Base-by-base conservation (phyloP, 2,329 filamentous ascomycete species). In the Eutypa lata region DNA sequence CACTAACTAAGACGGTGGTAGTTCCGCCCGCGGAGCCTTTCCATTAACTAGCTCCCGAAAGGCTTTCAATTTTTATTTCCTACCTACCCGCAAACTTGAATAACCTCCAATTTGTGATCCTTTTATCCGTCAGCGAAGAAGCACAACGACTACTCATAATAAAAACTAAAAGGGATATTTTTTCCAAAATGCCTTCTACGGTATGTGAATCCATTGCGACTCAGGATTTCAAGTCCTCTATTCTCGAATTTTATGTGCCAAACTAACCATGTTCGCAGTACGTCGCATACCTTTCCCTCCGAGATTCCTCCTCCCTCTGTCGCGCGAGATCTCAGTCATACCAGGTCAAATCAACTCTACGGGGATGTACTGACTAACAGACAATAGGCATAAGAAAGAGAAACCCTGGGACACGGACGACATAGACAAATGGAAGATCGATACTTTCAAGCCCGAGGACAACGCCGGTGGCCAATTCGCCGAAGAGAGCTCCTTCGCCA, bases 371-470 rank as follows among this genome's bases (percentile, higher is more conserved):
- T 2, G 14, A 19, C 16, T 45, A 19, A 45, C 11, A 26, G 2
- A 8, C 8, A 28, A 16, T 26, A 96, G 88, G 60, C 85, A 96
- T 74, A 89, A 96, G 57, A 88, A 83, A 61, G 90, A 95, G 3
- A 96, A 96, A 72, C 89, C 91, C 51, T 95, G 92, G 92, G 92
- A 97, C 66, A 96, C 92, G 52, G 92, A 96, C 57, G 94, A 97
- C 66, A 90, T 97, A 59, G 93, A 97, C 75, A 96, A 97, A 72
- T 97, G 91, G 91, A 93, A 91, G 84, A 76, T 92, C 64, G 91
- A 96, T 38, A 75, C 85, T 26, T 97, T 97, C 75, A 93, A 85
- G 42, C 83, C 90, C 47, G 85, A 89, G 60, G 89, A 97, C 75
- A 97, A 97, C 73, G 74, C 76, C 31, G 90, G 83, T 51, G 94